A percentile compares a stretch with the other conserved stretches of the same genome.
Evolutionary conservation across 2,329 filamentous ascomycete genomes (phyloP).

Genomic region (Hymenoscyphus linearis): DNA sequence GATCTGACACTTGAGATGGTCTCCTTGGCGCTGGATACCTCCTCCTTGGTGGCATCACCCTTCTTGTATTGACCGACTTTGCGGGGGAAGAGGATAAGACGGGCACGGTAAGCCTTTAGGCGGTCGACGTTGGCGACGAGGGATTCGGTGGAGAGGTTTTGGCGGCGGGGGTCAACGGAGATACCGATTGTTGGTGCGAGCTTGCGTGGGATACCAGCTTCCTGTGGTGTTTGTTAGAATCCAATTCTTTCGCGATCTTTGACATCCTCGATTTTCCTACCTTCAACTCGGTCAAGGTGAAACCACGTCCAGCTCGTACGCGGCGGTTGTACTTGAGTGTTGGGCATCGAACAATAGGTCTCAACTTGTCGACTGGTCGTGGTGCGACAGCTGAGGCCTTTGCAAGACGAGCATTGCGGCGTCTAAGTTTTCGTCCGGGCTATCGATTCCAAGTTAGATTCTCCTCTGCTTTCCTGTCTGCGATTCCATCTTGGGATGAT

Average conservation of each 20-base stretch:
- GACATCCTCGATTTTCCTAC: constrained; percentile 45
- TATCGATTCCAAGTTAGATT: constrained; percentile 41
- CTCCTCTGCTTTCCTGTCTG: constrained; percentile 20
- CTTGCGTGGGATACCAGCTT: constrained; percentile 91
- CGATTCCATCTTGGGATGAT: constrained; percentile 20
- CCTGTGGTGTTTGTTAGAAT: constrained; percentile 46
- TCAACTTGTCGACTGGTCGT: constrained; percentile 93
- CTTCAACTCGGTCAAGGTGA: constrained; percentile 97
- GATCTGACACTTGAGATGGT: constrained; percentile 52
- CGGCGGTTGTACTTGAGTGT: constrained; percentile 99
- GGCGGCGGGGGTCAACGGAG: constrained; percentile 89
- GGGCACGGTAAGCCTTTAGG: constrained; percentile 95
- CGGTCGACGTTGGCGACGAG: constrained; percentile 93
- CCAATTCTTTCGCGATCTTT: constrained; percentile 6
- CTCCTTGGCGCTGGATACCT: constrained; percentile 60
- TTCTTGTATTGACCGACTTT: constrained; percentile 91
- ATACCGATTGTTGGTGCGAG: constrained; percentile 96
- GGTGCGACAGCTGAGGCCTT: constrained; percentile 96
- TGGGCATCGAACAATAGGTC: constrained; percentile 95
- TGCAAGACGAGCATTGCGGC: constrained; percentile 82
- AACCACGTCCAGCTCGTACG: constrained; percentile 92
- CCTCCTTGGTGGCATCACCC: constrained; percentile 80
- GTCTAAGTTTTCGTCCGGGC: constrained; percentile 93
- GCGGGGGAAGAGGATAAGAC: constrained; percentile 96
- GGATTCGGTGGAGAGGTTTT: constrained; percentile 95